Conservation (phyloP, 2,329 filamentous ascomycete genomes). For the Sporothrix inflata region DNA sequence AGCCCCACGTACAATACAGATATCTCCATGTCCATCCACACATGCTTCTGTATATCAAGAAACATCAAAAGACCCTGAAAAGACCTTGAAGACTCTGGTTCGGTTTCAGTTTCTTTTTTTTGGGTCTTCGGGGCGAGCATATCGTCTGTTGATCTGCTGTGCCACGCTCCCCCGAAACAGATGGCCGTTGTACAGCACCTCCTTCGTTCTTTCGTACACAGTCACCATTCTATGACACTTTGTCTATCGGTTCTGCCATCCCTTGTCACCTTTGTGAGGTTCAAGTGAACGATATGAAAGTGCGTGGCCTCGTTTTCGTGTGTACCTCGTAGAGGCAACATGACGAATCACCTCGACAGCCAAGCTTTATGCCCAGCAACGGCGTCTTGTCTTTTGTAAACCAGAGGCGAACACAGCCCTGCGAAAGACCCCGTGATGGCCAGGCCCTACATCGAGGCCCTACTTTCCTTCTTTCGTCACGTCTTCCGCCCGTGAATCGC, state of each 20-base stretch:
- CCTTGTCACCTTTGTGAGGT: background rate
- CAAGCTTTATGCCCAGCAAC: conserved; percentile 2
- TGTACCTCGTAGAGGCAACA: background rate
- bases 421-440: background rate
- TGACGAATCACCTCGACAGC: background rate
- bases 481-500: too few species aligned
- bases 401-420: background rate
- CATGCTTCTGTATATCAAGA: background rate
- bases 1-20: background rate
- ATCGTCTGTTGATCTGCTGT: background rate
- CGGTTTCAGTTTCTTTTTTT: background rate
- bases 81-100: background rate
- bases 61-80: background rate
- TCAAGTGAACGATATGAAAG: background rate
- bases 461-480: too few species aligned
- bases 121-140: background rate
- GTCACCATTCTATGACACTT: background rate
- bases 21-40: background rate
- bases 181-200: background rate
- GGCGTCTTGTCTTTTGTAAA: conserved; percentile 1
- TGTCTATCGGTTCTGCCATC: background rate
- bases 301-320: background rate
- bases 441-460: background rate
- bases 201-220: background rate
- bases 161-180: background rate